Evolutionary conservation across 352 stramenopile species (phyloP), one percentile per base, ranked within the genome.

Genomic region (Globisporangium recalcitrans): DNA sequence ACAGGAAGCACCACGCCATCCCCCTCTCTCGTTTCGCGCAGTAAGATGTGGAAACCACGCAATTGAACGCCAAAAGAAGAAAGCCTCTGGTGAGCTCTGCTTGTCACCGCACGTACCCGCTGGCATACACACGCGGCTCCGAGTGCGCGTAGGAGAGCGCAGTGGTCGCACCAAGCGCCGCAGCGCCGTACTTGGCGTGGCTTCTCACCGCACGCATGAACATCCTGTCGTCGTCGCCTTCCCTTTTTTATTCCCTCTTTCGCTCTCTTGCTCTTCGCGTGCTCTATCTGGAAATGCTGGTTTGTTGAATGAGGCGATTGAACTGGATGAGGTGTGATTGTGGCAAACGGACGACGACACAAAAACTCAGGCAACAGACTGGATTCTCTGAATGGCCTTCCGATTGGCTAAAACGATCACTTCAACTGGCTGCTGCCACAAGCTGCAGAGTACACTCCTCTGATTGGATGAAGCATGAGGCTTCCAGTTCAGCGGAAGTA

Each of bases 41-140:
- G n/a, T n/a, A n/a, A n/a, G n/a, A n/a, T n/a, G n/a, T n/a, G n/a
- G n/a, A n/a, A n/a, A n/a, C n/a, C n/a, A n/a, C n/a, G n/a, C n/a
- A n/a, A n/a, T n/a, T n/a, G n/a, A n/a, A 51, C 71, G 11, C 24
- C 5, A 38, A n/a, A 14, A 4, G 32, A 32, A 52, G n/a, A 42
- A 19, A 2, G 47, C 22, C n/a, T 13, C 47, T 53, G 11, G 6
- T 11, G 8, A 1, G 1, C 8, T 21, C n/a, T n/a, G n/a, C n/a
- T n/a, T n/a, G n/a, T n/a, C n/a, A 19, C 4, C 26, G 9, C 29
- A 58, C 68, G 19, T 67, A 92, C 82, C 82, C 82, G 60, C 82
- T 90, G 4, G 77, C 74, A 63, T 90, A 89, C 54, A 92, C 76
- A 14, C 77, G 80, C 63, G 78, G 72, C 61, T 92, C 82, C 0